Evolutionary conservation across 192 early-diverging fungal species (phyloP).

Genomic region (Podila epigama): DNA sequence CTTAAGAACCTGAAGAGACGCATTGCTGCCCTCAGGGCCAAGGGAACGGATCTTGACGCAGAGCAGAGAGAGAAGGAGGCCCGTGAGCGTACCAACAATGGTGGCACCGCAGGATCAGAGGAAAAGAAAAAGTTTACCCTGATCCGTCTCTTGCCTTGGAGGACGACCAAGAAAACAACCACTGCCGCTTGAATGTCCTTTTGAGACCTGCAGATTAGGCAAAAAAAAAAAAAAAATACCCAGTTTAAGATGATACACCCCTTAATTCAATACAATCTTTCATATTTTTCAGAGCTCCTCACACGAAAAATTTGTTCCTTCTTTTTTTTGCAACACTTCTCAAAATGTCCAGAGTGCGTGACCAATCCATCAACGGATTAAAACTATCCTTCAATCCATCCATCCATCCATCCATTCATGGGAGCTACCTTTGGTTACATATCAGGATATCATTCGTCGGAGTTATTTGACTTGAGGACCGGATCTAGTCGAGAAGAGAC

Average conservation of each 20-base stretch:
- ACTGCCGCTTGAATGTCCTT: background rate
- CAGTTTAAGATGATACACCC: no score
- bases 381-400: no score
- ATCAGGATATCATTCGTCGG: no score
- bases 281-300: background rate
- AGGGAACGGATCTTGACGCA: conserved; percentile 44
- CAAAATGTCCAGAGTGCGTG: conserved; percentile 45
- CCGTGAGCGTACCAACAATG: conserved; percentile 21
- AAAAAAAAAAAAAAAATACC: background rate
- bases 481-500: background rate
- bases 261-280: background rate
- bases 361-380: background rate
- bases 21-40: conserved; percentile 44
- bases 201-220: background rate
- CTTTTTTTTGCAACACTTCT: conserved; percentile 6
- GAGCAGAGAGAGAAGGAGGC: conserved; percentile 38
- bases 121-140: conserved; percentile 49
- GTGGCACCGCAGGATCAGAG: background rate
- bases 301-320: background rate
- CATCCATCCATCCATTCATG: conserved; percentile 8
- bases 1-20: conserved; percentile 39
- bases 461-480: background rate
- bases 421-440: no score
- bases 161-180: conserved; percentile 17
- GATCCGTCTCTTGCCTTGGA: conserved; percentile 45